Evolutionary conservation across 176 grass and related monocot species (phyloP).

Genomic region (Cocos nucifera): DNA sequence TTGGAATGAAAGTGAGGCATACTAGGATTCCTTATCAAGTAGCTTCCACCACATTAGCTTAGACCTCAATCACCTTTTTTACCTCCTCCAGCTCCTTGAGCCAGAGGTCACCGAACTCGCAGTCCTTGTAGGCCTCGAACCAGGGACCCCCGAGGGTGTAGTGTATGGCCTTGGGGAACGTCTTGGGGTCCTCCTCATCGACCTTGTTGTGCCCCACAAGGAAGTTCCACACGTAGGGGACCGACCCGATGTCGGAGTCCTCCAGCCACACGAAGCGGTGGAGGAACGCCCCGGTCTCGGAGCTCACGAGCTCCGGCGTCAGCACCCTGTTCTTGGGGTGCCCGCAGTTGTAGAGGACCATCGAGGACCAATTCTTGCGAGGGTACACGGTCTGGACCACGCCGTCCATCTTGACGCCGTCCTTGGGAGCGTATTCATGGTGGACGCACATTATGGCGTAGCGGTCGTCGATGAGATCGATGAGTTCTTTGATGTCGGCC

Average conservation of each 20-base stretch:
- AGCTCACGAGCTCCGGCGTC: conserved; percentile 66
- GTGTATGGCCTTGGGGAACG: conserved; percentile 49
- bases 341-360: conserved; percentile 80
- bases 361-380: conserved; percentile 97
- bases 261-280: conserved; percentile 88
- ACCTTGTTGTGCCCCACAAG: conserved; percentile 74
- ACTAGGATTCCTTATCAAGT: no score
- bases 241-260: conserved; percentile 71
- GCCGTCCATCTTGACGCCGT: conserved; percentile 88
- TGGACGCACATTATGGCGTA: conserved; percentile 64
- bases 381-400: conserved; percentile 70
- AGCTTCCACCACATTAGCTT: no score
- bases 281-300: conserved; percentile 45
- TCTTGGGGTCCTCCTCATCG: conserved; percentile 36
- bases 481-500: conserved; percentile 47
- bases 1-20: no score
- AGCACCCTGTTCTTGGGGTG: conserved; percentile 83
- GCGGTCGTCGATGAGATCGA: conserved; percentile 8
- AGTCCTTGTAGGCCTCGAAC: conserved; percentile 68
- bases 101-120: conserved; percentile 78
- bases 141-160: conserved; percentile 80
- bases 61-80: conserved; percentile 23
- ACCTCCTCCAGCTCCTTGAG: conserved; percentile 42
- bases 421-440: conserved; percentile 59
- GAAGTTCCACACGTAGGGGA: conserved; percentile 82